A percentile compares a stretch with the other conserved stretches of the same genome.
These are phyloP conservation scores for Endoconidiophora polonica DNA, from an alignment of 2,329 filamentous ascomycete species.

Conservation along the genomic window DNA sequence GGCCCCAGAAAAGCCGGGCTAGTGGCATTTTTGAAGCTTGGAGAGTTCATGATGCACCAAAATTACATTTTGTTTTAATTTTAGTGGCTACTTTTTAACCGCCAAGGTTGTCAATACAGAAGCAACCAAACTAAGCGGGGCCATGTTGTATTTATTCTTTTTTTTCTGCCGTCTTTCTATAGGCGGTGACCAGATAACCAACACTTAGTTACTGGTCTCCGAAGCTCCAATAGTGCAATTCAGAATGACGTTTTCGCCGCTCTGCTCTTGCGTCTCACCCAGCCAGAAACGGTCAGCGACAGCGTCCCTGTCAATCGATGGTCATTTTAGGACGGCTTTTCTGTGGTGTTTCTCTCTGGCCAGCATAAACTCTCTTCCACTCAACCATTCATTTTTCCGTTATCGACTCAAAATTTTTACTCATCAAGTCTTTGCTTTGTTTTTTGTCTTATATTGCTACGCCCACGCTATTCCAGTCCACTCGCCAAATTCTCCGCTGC, in stretches of 20 bases:
- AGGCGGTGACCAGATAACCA: not conserved
- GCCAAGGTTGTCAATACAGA: not conserved
- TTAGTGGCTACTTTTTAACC: not conserved
- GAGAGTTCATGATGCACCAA: not conserved
- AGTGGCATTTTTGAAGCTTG: not conserved
- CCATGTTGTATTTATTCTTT: not conserved
- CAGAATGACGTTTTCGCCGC: too few species aligned
- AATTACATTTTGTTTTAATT: not conserved
- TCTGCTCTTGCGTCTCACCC: too few species aligned
- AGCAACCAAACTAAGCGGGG: not conserved
- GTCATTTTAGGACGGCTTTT: too few species aligned
- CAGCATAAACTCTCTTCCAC: slow-evolving; percentile 2
- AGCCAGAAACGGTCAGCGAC: too few species aligned
- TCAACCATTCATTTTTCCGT: not conserved
- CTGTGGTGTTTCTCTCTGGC: not conserved
- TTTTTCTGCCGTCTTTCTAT: not conserved
- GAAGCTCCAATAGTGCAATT: not conserved
- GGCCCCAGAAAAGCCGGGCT: too few species aligned
- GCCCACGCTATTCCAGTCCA: too few species aligned
- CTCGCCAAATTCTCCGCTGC: too few species aligned
- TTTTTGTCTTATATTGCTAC: too few species aligned
- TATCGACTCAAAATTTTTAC: too few species aligned
- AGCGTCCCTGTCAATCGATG: too few species aligned
- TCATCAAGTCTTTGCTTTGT: too few species aligned
- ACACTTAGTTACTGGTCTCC: not conserved